Percentiles rank a stretch among this genome's conserved stretches.
phyloP scores from a whole-genome alignment of 2,329 filamentous ascomycete genomes.

The Penicillium digitatum region DNA sequence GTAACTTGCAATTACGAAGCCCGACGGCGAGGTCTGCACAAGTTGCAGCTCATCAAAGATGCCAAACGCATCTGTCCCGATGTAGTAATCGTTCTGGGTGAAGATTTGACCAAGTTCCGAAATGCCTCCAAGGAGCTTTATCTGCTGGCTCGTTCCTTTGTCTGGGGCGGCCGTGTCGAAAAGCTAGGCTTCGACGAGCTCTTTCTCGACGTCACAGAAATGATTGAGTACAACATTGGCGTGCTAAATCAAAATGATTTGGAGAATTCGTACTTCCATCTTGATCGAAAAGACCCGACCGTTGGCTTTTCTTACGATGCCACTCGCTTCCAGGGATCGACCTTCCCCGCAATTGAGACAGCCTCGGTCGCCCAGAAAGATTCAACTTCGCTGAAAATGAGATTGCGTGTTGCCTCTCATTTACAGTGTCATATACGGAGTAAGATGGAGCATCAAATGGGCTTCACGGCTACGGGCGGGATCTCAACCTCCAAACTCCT shows the following conservation, averaged over 20 bases:
- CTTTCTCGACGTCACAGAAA: conserved; percentile 77
- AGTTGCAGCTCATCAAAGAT: conserved; percentile 80
- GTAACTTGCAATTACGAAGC: conserved; percentile 95
- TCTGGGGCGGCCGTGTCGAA: conserved; percentile 76
- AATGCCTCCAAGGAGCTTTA: conserved; percentile 81
- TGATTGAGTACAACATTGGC: conserved; percentile 74
- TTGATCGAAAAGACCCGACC: conserved; percentile 69
- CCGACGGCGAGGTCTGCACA: conserved; percentile 60
- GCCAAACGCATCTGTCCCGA: conserved; percentile 78
- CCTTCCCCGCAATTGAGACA: conserved; percentile 44
- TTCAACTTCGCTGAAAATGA: conserved; percentile 46
- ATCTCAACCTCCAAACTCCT: conserved; percentile 83
- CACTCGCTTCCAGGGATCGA: conserved; percentile 61
- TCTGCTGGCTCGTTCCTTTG: conserved; percentile 64
- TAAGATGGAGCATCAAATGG: conserved; percentile 68
- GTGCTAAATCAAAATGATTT: conserved; percentile 66
- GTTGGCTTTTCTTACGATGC: conserved; percentile 78
- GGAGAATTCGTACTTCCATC: conserved; percentile 70
- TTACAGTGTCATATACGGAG: conserved; percentile 70
- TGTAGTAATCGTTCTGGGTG: conserved; percentile 77
- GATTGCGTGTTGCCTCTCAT: conserved; percentile 74
- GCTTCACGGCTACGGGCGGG: conserved; percentile 83
- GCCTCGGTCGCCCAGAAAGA: conserved; percentile 17
- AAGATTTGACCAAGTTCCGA: conserved; percentile 80
- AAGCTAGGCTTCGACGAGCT: conserved; percentile 85